Conservation (phyloP, 1,284 basidiomycete genomes). For the Wallemia ichthyophaga region DNA sequence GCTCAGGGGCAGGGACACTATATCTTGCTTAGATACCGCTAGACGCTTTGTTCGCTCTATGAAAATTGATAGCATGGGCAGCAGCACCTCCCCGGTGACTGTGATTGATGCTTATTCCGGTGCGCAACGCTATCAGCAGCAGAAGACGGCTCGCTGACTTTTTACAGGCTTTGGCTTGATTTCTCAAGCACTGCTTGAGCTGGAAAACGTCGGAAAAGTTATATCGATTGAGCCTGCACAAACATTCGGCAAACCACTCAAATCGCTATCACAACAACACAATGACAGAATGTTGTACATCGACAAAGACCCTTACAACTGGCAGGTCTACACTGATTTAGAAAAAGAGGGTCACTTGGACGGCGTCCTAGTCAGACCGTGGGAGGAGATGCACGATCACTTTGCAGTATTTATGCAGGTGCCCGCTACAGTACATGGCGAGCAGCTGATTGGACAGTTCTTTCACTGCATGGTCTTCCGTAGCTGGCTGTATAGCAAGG, state of each 20-base stretch:
- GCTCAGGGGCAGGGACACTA: background rate
- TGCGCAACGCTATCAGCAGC: too few species aligned
- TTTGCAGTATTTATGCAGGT: background rate
- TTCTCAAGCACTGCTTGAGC: background rate
- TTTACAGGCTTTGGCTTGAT: background rate
- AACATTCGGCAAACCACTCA: background rate
- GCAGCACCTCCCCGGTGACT: background rate
- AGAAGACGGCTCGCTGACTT: too few species aligned
- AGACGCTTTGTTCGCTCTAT: background rate
- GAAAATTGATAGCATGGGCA: background rate
- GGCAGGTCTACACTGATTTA: background rate
- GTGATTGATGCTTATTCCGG: background rate
- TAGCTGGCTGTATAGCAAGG: background rate
- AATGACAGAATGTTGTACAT: background rate
- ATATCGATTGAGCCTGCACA: background rate
- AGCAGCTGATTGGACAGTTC: background rate
- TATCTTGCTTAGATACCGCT: background rate
- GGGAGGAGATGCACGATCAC: background rate
- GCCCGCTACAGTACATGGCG: background rate
- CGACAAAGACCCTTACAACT: background rate
- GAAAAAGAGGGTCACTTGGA: background rate
- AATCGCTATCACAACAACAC: background rate
- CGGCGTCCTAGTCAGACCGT: background rate
- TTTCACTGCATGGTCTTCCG: background rate
- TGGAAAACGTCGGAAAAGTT: background rate